A percentile compares a stretch with the other conserved stretches of the same genome.
Evolutionary conservation across 2,329 filamentous ascomycete species (phyloP).

Genomic region (Fusarium cicatricum): DNA sequence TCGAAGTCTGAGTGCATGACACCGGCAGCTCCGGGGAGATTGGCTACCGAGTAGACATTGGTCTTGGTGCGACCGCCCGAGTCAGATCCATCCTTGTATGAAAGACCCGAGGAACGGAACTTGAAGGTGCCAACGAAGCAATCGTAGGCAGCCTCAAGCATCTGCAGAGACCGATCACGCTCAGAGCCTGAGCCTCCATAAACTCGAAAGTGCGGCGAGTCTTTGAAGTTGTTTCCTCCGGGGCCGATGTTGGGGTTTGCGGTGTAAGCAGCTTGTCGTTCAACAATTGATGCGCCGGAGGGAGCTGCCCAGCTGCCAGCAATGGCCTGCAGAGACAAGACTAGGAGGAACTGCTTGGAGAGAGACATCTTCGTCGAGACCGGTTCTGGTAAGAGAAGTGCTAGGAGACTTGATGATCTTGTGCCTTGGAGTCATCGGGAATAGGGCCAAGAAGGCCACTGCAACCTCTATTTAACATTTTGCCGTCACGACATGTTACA

Average conservation of each 20-base stretch:
- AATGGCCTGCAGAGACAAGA: not conserved
- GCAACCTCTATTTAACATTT: not conserved
- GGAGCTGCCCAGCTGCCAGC: not conserved
- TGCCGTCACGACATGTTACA: not conserved
- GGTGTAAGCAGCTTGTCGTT: constrained; percentile 27
- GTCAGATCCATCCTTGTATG: constrained; percentile 45
- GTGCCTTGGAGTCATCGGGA: not conserved
- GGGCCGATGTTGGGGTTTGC: constrained; percentile 43
- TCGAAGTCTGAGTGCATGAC: constrained; percentile 50
- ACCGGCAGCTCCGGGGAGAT: constrained; percentile 50
- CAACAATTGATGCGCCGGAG: not conserved
- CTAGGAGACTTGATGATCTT: not conserved
- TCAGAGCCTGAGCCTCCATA: constrained; percentile 39
- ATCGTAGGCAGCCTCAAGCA: constrained; percentile 55
- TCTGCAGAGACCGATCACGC: constrained; percentile 44
- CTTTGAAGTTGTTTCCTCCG: constrained; percentile 41
- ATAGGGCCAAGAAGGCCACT: not conserved
- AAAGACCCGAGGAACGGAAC: constrained; percentile 50
- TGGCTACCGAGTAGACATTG: constrained; percentile 54
- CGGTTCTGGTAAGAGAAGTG: not conserved
- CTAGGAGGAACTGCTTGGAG: constrained; percentile 1
- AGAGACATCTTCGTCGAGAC: not conserved
- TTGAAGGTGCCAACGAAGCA: constrained; percentile 49
- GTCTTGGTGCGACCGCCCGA: constrained; percentile 55
- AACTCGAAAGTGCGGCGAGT: constrained; percentile 50